Evolutionary conservation across 108 stramenopile genomes (phyloP), one percentile per base, ranked within the genome.

Genomic region (Halocafeteria seosinensis): DNA sequence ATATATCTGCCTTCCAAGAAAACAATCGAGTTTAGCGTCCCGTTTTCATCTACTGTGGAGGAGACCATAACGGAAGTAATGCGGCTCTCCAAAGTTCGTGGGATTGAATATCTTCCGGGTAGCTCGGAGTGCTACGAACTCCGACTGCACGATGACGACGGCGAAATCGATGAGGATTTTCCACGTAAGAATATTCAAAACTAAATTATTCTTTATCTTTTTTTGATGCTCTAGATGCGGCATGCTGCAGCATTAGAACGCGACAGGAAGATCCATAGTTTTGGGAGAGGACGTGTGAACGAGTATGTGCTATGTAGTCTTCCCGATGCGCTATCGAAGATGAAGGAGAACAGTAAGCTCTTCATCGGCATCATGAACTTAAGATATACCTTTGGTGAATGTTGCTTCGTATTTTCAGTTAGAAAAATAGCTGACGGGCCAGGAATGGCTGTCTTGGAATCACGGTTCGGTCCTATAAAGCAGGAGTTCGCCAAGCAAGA

Each of bases 151-250:
- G 73, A 64, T 3, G 62, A 59, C 26, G 66, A 55, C 29, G 68
- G 73, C 12, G 21, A 61, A 24, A 68, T 69, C 0, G 73, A 73
- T 53, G 0, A 34, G 13, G 73, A 73, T 57, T 70, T 73, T 11
- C 67, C 73, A 57, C n/a, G n/a, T n/a, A n/a, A n/a, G n/a, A n/a
- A n/a, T n/a, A n/a, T n/a, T n/a, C n/a, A n/a, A n/a, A n/a, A n/a
- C n/a, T n/a, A n/a, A n/a, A n/a, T n/a, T n/a, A n/a, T n/a, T n/a
- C n/a, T n/a, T n/a, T n/a, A n/a, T n/a, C n/a, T n/a, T n/a, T n/a
- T n/a, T n/a, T n/a, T n/a, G n/a, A n/a, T n/a, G n/a, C n/a, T n/a
- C n/a, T n/a, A n/a, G n/a, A n/a, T n/a, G n/a, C n/a, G n/a, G n/a
- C n/a, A n/a, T n/a, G n/a, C n/a, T n/a, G n/a, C n/a, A 17, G 73